Percentiles rank a stretch among this genome's conserved stretches.
phyloP scores from a whole-genome alignment of 2,329 filamentous ascomycete species.

The Beauveria sp. region DNA sequence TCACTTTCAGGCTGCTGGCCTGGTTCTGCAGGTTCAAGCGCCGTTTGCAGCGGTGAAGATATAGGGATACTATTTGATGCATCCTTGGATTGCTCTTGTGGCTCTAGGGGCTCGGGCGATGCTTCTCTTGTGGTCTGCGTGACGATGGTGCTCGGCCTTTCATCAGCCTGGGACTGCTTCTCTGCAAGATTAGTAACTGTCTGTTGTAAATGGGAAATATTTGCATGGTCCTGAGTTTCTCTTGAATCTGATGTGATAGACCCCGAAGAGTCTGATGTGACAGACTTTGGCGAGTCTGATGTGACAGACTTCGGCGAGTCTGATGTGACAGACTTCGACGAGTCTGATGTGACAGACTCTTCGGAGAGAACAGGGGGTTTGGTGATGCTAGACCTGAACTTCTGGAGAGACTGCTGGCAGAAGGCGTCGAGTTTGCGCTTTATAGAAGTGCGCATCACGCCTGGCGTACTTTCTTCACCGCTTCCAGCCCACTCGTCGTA shows the following conservation, averaged over 20 bases:
- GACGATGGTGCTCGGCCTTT: neutral
- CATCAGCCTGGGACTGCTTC: neutral
- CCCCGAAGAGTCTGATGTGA: no score
- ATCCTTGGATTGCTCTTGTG: neutral
- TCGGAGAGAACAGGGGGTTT: no score
- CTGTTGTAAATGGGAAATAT: no score
- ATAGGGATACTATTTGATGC: neutral
- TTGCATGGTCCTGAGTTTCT: no score
- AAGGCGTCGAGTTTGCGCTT: neutral
- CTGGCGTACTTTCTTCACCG: neutral
- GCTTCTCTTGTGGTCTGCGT: neutral
- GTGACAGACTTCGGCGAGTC: no score
- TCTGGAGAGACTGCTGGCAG: neutral
- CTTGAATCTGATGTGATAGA: no score
- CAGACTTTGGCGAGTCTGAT: no score
- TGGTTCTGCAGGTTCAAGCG: neutral
- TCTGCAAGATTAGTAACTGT: neutral
- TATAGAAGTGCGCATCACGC: accelerated
- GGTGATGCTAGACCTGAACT: no score
- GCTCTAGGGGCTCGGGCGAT: neutral
- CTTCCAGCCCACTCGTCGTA: neutral
- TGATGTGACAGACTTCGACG: no score
- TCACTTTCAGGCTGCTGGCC: neutral
- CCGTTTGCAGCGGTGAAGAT: neutral
- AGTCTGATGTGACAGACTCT: no score